phyloP scores from a whole-genome alignment of 2,329 filamentous ascomycete genomes.

The Colletotrichum graminicola region DNA sequence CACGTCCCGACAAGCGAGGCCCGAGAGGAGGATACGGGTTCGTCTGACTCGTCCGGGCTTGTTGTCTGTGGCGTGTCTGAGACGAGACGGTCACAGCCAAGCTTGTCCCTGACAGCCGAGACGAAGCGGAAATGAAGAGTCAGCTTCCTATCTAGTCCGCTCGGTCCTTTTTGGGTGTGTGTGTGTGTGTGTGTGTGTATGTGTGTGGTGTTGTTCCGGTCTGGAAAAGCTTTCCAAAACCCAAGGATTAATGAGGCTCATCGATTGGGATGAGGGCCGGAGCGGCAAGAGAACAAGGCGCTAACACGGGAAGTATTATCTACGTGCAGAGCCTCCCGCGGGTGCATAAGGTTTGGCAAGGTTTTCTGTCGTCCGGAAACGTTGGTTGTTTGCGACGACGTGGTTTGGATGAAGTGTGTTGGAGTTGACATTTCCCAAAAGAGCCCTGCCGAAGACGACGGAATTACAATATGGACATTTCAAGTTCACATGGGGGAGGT shows the following conservation, averaged over 20 bases:
- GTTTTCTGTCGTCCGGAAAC: slow-evolving; percentile 3
- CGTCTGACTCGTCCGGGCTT: not conserved
- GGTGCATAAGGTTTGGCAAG: not conserved
- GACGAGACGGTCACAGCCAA: not conserved
- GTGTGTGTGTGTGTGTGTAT: not conserved
- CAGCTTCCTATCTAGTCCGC: not conserved
- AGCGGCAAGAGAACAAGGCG: not conserved
- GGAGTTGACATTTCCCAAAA: not conserved
- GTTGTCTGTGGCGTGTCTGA: not conserved
- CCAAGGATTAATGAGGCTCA: slow-evolving; percentile 7
- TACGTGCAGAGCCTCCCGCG: not conserved
- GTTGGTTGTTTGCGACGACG: slow-evolving; percentile 7
- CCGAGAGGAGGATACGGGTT: not conserved
- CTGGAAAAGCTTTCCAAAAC: not conserved
- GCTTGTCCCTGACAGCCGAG: not conserved
- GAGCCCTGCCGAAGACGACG: not conserved
- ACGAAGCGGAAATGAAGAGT: too few relatives aligned
- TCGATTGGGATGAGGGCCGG: not conserved
- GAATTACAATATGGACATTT: not conserved
- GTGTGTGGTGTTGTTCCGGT: not conserved
- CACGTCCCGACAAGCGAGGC: not conserved
- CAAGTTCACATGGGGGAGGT: not conserved
- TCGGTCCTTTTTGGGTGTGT: too few relatives aligned
- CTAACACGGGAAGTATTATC: not conserved
- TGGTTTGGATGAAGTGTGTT: not conserved